phyloP scores from a whole-genome alignment of 139 green algal species.

The Chlamydomonas sphaeroides region DNA sequence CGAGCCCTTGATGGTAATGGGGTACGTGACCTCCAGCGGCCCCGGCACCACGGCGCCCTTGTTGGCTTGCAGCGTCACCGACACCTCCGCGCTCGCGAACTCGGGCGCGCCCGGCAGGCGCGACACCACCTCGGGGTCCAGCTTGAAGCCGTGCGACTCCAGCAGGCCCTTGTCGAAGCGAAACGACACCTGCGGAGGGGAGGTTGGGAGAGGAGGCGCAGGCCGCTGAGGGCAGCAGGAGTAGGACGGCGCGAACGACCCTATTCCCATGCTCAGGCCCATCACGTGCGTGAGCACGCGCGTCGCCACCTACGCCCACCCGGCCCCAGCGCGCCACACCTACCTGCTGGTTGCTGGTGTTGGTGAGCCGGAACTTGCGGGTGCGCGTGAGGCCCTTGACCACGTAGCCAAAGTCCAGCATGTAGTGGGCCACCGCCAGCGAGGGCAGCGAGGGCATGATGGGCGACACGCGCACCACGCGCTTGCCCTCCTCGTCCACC shows the following conservation, averaged over 20 bases:
- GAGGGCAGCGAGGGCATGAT: constrained; percentile 35
- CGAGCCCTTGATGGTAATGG: constrained; percentile 66
- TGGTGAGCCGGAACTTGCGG: constrained; percentile 74
- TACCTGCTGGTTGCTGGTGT: constrained; percentile 68
- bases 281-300: no score
- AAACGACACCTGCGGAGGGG: constrained; percentile 49
- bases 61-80: constrained; percentile 64
- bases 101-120: constrained; percentile 75
- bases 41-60: constrained; percentile 58
- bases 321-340: no score
- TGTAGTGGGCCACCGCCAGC: constrained; percentile 65
- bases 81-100: constrained; percentile 55
- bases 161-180: constrained; percentile 70
- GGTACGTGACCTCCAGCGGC: constrained; percentile 63
- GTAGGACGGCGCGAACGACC: neutral
- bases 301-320: no score
- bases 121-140: constrained; percentile 73
- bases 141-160: constrained; percentile 67
- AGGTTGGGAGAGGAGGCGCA: neutral
- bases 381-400: constrained; percentile 68
- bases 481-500: neutral
- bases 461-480: neutral
- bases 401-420: constrained; percentile 84
- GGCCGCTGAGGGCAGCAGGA: neutral
- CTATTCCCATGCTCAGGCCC: no score